These are phyloP conservation scores for Fomitiporia mediterranea DNA, from an alignment of 1,284 basidiomycete genomes.

Conservation along the genomic window DNA sequence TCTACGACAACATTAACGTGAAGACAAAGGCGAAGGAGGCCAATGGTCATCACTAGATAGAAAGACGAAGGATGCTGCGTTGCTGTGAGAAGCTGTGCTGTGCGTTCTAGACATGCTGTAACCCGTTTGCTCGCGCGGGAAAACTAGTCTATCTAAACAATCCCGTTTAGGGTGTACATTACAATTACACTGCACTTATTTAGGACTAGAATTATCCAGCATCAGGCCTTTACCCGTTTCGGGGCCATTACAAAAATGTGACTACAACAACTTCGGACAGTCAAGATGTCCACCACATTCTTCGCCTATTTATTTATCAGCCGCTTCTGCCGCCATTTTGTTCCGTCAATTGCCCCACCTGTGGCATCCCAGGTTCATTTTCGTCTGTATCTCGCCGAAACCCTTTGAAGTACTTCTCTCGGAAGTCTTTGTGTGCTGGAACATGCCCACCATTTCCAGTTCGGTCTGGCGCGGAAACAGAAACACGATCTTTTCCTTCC, in stretches of 20 bases:
- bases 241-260: constrained; percentile 5
- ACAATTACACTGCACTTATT: neutral
- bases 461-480: constrained; percentile 21
- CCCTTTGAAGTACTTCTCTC: constrained; percentile 77
- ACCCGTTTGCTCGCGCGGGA: too few species aligned
- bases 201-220: neutral
- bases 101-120: too few species aligned
- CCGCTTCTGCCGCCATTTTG: neutral
- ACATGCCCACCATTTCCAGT: constrained; percentile 34
- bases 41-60: constrained; percentile 9
- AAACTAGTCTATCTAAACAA: neutral
- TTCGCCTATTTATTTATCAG: neutral
- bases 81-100: too few species aligned
- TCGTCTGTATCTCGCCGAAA: constrained; percentile 46
- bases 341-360: neutral
- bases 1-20: constrained; percentile 66
- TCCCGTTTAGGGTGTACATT: neutral
- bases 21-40: constrained; percentile 14
- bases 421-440: constrained; percentile 75
- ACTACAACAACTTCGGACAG: constrained; percentile 4
- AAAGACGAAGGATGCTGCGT: neutral
- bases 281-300: neutral
- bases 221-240: neutral
- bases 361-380: neutral
- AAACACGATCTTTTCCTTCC: too few species aligned